Evolutionary conservation across 1,284 basidiomycete genomes (phyloP), one percentile per base, ranked within the genome.

Genomic region (Cystobasidium pallidum): DNA sequence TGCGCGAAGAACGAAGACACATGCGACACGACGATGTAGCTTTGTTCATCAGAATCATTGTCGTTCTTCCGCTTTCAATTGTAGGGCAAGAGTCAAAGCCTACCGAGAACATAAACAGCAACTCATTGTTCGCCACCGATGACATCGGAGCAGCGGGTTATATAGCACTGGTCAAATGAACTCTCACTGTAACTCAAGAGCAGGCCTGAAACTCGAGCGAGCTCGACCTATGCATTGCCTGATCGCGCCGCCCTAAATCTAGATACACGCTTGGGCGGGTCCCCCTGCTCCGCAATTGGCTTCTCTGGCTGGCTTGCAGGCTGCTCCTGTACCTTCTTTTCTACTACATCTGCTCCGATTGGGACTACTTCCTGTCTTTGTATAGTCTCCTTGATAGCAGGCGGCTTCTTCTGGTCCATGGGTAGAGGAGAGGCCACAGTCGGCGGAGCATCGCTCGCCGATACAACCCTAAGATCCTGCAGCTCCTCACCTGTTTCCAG

Each of bases 401-500:
- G 66, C 11, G 66, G 66, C 28, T 4, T 41, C 54, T 34, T 36
- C 30, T 57, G 54, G 21, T 57, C 54, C 54, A 57, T 57, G 4
- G 54, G 54, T 10, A 57, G 28, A n/a, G 54, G 54, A 10, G 30
- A 10, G 7, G 19, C 28, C 32, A n/a, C 32, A 10, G 11, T 32
- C 34, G 28, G 49, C 24, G 49, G 30, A 34, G 54, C 54, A 36
- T 36, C 32, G 4, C 32, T 34, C 28, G 54, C 68, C 0, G 68
- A 32, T 21, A 71, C 34, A 3, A 71, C 52, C 4, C 70, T 68
- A 3, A 76, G 62, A 1, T 34, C 49, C 4, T 30, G 32, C 39
- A 73, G 28, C 0, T 75, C 74, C 1, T 72, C 87, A 17, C 89
- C 86, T 72, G 85, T 86, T 2, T 86, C 87, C 0, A 90, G 85